These are phyloP conservation scores for Fusarium fujikuroi DNA, from an alignment of 2,329 filamentous ascomycete genomes.

Conservation along the genomic window DNA sequence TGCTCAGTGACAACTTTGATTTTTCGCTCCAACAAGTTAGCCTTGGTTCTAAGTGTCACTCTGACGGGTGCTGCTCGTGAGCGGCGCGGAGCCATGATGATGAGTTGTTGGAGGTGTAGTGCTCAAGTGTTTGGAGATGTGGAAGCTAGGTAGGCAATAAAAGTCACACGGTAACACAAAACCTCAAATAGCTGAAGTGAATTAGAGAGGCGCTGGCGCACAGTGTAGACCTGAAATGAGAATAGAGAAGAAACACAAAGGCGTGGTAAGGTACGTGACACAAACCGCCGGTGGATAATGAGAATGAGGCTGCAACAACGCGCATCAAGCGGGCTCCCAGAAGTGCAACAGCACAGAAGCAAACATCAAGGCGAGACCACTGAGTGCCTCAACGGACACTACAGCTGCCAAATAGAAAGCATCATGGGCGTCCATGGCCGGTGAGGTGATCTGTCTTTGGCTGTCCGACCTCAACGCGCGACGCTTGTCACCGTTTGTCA, in stretches of 20 bases:
- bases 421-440: constrained; percentile 19
- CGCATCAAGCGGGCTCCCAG: neutral
- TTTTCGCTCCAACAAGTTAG: constrained; percentile 73
- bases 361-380: neutral
- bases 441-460: constrained; percentile 10
- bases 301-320: constrained; percentile 3
- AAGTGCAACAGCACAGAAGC: neutral
- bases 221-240: neutral
- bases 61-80: constrained; percentile 26
- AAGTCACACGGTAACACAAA: constrained; percentile 17
- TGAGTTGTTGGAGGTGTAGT: neutral
- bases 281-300: constrained; percentile 10
- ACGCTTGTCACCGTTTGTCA: constrained; percentile 21
- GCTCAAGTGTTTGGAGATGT: neutral
- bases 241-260: neutral
- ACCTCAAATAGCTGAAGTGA: neutral
- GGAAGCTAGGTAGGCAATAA: constrained; percentile 8
- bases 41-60: constrained; percentile 13
- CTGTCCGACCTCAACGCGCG: constrained; percentile 37
- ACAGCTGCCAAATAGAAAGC: constrained; percentile 13
- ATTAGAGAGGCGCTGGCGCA: constrained; percentile 14
- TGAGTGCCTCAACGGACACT: neutral
- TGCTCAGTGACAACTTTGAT: constrained; percentile 96
- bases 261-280: neutral
- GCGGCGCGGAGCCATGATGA: constrained; percentile 34